Conservation (phyloP, 2,329 filamentous ascomycete species). For the Metarhizium rileyi region DNA sequence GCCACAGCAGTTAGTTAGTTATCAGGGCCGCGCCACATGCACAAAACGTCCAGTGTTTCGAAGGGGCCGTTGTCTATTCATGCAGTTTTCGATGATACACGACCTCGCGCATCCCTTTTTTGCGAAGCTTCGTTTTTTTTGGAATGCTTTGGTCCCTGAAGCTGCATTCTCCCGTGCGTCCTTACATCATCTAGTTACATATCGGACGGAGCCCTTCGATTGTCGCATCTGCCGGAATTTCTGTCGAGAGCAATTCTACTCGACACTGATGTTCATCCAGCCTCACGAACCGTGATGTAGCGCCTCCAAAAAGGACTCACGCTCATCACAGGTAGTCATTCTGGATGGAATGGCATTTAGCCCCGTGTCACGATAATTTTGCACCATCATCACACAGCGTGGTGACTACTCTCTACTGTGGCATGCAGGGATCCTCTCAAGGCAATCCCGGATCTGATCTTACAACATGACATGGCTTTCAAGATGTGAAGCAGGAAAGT, state of each 20-base stretch:
- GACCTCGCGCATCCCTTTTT: too few relatives aligned
- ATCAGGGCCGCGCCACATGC: neutral
- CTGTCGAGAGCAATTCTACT: too few relatives aligned
- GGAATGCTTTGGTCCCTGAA: too few relatives aligned
- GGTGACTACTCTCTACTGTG: too few relatives aligned
- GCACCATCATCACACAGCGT: neutral
- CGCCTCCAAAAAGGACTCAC: neutral
- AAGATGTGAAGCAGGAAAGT: neutral
- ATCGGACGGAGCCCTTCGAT: neutral
- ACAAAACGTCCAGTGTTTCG: neutral
- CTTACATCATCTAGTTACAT: neutral
- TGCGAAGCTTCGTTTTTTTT: too few relatives aligned
- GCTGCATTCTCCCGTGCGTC: neutral
- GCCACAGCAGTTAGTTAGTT: neutral
- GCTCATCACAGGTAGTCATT: neutral
- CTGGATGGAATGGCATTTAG: neutral
- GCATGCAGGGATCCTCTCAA: neutral
- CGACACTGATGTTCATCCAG: neutral
- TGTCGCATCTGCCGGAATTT: neutral
- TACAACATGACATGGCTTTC: neutral
- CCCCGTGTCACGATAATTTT: neutral
- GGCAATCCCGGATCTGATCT: neutral
- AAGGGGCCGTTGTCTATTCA: too few relatives aligned
- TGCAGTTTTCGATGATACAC: too few relatives aligned
- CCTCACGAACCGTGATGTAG: neutral